phyloP scores from a whole-genome alignment of 805 yeast species.

The Monosporozyma yasuniensis region DNA sequence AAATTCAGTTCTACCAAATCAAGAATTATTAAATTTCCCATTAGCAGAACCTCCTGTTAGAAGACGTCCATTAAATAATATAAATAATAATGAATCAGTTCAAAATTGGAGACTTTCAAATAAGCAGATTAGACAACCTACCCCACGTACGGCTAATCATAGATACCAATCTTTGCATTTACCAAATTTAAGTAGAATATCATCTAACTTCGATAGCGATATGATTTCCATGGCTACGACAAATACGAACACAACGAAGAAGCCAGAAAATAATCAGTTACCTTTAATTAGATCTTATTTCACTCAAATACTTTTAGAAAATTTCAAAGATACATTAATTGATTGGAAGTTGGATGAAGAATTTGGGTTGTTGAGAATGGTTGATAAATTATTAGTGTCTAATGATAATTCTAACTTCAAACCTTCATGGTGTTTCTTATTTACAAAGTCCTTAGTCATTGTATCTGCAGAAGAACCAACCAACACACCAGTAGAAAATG shows the following conservation, averaged over 20 bases:
- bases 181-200: not conserved
- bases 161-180: not conserved
- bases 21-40: slow-evolving; percentile 1
- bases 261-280: slow-evolving; percentile 7
- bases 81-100: not conserved
- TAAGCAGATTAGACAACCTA: not conserved
- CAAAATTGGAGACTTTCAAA: not conserved
- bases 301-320: slow-evolving; percentile 15
- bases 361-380: slow-evolving; percentile 31
- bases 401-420: slow-evolving; percentile 20
- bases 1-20: not conserved
- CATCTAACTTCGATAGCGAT: not conserved
- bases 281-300: slow-evolving; percentile 21
- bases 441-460: slow-evolving; percentile 22
- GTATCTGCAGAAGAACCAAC: slow-evolving; percentile 7
- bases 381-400: slow-evolving; percentile 30
- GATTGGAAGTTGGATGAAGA: slow-evolving; percentile 25
- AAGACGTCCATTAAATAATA: not conserved
- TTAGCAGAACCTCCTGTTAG: slow-evolving; percentile 3
- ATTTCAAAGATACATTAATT: slow-evolving; percentile 12
- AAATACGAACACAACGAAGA: not conserved
- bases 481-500: slow-evolving; percentile 1
- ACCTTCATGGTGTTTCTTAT: slow-evolving; percentile 29
- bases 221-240: not conserved
- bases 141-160: not conserved